Evolutionary conservation across 257 asterid genomes (phyloP), one percentile per base, ranked within the genome.

Genomic region (Nicotiana knightiana): DNA sequence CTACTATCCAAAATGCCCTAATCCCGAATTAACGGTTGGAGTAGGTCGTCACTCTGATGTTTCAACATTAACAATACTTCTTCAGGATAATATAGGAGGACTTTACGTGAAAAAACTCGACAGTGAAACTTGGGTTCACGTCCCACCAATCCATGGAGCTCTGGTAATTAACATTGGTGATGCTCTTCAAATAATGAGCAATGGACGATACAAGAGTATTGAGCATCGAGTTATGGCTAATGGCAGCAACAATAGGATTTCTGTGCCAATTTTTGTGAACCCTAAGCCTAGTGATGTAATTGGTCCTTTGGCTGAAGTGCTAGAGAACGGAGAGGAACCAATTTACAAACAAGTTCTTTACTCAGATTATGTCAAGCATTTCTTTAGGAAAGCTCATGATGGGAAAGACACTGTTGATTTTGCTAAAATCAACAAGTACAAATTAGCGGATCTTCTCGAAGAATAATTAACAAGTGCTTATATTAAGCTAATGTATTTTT

Each of bases 21-120:
- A 87, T 32, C 88, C 90, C 0, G 88, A 85, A 17, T 86, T 87
- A 16, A 77, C 86, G 0, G 71, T 85, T 4, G 88, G 90, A 0
- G 88, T 83, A 0, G 88, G 90, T 4, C 86, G 88, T 4, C 90
- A 87, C 55, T 85, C 90, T 9, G 90, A 87, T 17, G 82, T 85
- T 26, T 83, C 88, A 2, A 81, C 85, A 1, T 13, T 87, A 8
- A 87, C 88, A 2, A n/a, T 87, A 6, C 90, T 85, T 13, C 85
- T 87, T 4, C 90, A 87, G 33, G 90, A 87, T 0, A 58, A 83
- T 6, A 77, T 87, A 12, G 90, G 90, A 51, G 90, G 90, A 0
- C 76, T 87, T 0, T 81, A 87, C 32, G 88, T 85, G 59, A 83
- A 82, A 4, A 84, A 87, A 12, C 4, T 80, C 3, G 77, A 63